Evolutionary conservation across 2,329 filamentous ascomycete species (phyloP).

Genomic region (Sclerotiophoma versabilis): DNA sequence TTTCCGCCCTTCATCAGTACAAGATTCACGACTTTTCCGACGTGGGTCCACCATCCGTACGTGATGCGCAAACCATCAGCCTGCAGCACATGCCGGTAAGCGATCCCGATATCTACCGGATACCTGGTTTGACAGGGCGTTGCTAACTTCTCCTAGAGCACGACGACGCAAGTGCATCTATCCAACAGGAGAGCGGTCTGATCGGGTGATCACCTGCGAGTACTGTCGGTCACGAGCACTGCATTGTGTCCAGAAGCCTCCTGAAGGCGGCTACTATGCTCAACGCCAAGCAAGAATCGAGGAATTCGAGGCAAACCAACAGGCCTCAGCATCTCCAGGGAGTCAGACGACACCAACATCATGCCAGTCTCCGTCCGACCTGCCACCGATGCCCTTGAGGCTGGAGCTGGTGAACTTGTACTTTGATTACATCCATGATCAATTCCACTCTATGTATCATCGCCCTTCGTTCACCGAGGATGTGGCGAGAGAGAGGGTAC

Average conservation of each 20-base stretch:
- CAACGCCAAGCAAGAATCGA: conserved; percentile 27
- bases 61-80: conserved; percentile 36
- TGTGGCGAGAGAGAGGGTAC: conserved; percentile 23
- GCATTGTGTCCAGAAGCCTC: conserved; percentile 29
- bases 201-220: conserved; percentile 24
- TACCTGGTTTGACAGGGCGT: conserved; percentile 1
- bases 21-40: conserved; percentile 16
- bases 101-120: conserved; percentile 4
- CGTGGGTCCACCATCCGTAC: conserved; percentile 9
- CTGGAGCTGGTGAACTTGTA: conserved; percentile 28
- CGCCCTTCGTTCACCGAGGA: conserved; percentile 29
- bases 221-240: conserved; percentile 30
- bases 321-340: conserved; percentile 1
- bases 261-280: conserved; percentile 36
- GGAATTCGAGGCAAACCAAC: conserved; percentile 15
- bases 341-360: conserved; percentile 2
- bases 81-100: conserved; percentile 33
- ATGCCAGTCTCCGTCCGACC: conserved; percentile 13
- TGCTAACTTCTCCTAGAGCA: conserved; percentile 24
- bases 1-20: conserved; percentile 24
- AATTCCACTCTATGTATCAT: conserved; percentile 36
- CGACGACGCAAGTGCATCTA: conserved; percentile 36
- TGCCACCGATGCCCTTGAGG: conserved; percentile 26
- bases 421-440: conserved; percentile 37
- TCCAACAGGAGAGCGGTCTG: conserved; percentile 17